phyloP scores from a whole-genome alignment of 78 protist genomes.

The Thecamonas trahens region DNA sequence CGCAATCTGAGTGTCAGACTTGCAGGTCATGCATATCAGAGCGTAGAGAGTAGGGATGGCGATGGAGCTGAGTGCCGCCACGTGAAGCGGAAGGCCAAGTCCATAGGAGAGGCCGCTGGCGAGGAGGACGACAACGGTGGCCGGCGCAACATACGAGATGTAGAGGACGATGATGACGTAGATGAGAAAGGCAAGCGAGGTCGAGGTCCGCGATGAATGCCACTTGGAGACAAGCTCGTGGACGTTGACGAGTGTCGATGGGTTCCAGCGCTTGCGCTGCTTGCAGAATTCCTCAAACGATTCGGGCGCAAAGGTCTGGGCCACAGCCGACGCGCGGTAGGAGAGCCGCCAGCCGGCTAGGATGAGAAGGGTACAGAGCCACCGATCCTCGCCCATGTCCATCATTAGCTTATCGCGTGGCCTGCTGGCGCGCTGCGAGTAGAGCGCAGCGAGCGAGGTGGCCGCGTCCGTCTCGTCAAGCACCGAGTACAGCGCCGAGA shows the following conservation, averaged over 20 bases:
- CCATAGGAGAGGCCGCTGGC: not conserved
- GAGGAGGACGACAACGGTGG: not conserved
- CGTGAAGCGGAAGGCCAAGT: not conserved
- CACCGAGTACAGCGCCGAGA: not conserved
- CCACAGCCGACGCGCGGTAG: slow-evolving; percentile 3
- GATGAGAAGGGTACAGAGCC: slow-evolving; percentile 17
- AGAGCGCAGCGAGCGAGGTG: too few species aligned
- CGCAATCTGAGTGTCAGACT: not conserved
- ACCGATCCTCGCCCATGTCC: slow-evolving; percentile 28
- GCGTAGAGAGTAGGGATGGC: not conserved
- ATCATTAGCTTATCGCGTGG: not conserved
- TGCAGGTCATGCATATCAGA: not conserved
- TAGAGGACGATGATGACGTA: not conserved
- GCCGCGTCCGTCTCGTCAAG: too few species aligned
- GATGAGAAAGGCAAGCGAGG: not conserved
- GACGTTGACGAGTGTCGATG: slow-evolving; percentile 17
- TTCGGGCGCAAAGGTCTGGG: slow-evolving; percentile 14
- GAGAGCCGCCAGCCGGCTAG: slow-evolving; percentile 7
- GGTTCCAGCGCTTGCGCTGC: slow-evolving; percentile 11
- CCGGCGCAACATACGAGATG: not conserved
- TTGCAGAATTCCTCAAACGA: slow-evolving; percentile 19
- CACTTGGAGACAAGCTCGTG: not conserved
- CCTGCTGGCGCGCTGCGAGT: not conserved
- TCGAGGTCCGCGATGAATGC: not conserved
- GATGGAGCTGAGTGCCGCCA: not conserved